phyloP scores from a whole-genome alignment of 2,329 filamentous ascomycete genomes.

The Pseudocercospora ulei region DNA sequence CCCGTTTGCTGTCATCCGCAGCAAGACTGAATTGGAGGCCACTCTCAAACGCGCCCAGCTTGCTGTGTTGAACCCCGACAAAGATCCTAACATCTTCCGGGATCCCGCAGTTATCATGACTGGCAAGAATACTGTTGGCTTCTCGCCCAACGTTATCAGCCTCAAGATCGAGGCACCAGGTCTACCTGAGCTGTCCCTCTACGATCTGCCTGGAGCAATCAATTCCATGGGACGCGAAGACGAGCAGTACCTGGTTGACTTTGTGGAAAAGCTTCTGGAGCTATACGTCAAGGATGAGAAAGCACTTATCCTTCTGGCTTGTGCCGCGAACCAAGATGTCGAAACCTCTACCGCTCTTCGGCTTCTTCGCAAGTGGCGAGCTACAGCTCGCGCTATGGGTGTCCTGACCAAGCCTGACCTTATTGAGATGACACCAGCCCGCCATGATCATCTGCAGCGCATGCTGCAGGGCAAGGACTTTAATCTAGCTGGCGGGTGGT shows the following conservation, averaged over 20 bases:
- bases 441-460: conserved; percentile 9
- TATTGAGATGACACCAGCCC: conserved; percentile 41
- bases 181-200: conserved; percentile 68
- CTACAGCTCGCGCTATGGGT: conserved; percentile 39
- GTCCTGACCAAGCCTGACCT: conserved; percentile 81
- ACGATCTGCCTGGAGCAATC: conserved; percentile 76
- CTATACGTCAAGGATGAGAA: conserved; percentile 60
- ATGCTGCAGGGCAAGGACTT: conserved; percentile 52
- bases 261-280: conserved; percentile 52
- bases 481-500: conserved; percentile 63
- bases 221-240: conserved; percentile 52
- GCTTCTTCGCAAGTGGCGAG: conserved; percentile 43
- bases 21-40: conserved; percentile 55
- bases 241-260: conserved; percentile 58
- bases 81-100: conserved; percentile 39
- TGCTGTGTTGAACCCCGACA: conserved; percentile 61
- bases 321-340: conserved; percentile 68
- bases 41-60: conserved; percentile 65
- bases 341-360: conserved; percentile 63
- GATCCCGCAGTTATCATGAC: conserved; percentile 24
- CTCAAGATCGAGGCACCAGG: conserved; percentile 63
- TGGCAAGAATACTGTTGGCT: conserved; percentile 46
- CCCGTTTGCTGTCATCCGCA: conserved; percentile 54
- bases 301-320: conserved; percentile 66
- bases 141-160: conserved; percentile 71